These are phyloP conservation scores for Boletellus ananas DNA, from an alignment of 768 basidiomycete genomes.

Conservation along the genomic window DNA sequence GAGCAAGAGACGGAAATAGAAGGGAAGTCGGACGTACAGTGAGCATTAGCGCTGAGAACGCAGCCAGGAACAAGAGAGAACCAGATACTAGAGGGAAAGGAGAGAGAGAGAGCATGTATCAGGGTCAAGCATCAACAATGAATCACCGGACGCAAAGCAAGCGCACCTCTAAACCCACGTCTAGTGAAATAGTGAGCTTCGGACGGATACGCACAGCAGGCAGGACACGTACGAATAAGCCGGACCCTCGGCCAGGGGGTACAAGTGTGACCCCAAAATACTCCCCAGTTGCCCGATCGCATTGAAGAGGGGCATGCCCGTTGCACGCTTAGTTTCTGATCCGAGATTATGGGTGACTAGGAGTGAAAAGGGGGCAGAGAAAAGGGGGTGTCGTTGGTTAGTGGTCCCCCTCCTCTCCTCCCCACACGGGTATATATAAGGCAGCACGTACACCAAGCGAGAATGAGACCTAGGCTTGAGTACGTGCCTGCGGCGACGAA, in stretches of 20 bases:
- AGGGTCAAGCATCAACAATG: neutral
- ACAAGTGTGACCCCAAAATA: slow-evolving; percentile 40
- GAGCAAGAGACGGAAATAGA: neutral
- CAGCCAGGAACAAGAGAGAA: slow-evolving; percentile 23
- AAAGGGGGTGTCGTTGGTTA: neutral
- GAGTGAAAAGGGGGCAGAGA: neutral
- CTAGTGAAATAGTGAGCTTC: neutral
- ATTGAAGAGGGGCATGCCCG: slow-evolving; percentile 40
- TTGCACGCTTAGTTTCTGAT: slow-evolving; percentile 44
- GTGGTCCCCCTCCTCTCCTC: neutral
- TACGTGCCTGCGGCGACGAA: slow-evolving; percentile 45
- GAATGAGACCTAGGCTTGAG: slow-evolving; percentile 40
- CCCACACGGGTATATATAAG: too few species aligned
- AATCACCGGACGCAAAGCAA: neutral
- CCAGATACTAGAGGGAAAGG: slow-evolving; percentile 10
- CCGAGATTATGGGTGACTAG: slow-evolving; percentile 42
- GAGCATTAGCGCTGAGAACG: slow-evolving; percentile 16
- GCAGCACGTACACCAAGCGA: slow-evolving; percentile 45
- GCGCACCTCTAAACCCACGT: slow-evolving; percentile 5
- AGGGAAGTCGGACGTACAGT: slow-evolving; percentile 11
- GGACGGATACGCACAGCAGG: neutral
- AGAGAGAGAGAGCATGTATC: too few species aligned
- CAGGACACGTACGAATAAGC: slow-evolving; percentile 31
- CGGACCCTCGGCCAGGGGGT: slow-evolving; percentile 39
- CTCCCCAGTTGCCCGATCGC: slow-evolving; percentile 42